phyloP scores from a whole-genome alignment of 225 moss, liverwort and hornwort genomes.

The Pseudoscleropodium purum region DNA sequence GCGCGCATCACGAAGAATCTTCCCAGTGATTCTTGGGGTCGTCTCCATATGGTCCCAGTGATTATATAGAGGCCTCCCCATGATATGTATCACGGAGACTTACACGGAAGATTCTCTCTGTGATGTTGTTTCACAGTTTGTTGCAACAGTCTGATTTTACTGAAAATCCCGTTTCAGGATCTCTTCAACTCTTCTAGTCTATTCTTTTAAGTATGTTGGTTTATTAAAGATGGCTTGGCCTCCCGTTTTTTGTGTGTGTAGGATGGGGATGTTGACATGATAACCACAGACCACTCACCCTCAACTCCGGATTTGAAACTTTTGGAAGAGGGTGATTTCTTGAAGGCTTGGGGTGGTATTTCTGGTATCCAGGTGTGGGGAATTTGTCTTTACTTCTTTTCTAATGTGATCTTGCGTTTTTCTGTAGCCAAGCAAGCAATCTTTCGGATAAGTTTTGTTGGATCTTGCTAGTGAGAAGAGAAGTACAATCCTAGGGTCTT shows the following conservation, averaged over 20 bases:
- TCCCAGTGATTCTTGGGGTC: neutral
- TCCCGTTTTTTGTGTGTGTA: neutral
- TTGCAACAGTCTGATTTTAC: neutral
- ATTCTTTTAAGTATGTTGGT: neutral
- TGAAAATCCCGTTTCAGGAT: neutral
- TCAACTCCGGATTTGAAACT: conserved; percentile 60
- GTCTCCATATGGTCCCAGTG: neutral
- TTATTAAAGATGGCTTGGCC: neutral
- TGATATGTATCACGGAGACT: neutral
- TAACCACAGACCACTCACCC: conserved; percentile 95
- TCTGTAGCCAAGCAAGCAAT: neutral
- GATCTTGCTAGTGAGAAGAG: neutral
- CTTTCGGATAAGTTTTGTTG: neutral
- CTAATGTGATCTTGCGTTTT: neutral
- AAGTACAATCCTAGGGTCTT: neutral
- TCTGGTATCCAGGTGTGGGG: conserved; percentile 75
- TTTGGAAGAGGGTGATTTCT: conserved; percentile 73
- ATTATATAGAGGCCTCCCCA: neutral
- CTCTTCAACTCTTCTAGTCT: neutral
- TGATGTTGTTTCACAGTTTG: neutral
- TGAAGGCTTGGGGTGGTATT: conserved; percentile 96
- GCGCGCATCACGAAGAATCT: neutral
- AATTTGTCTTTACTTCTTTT: neutral
- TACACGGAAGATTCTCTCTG: neutral
- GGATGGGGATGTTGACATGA: conserved; percentile 78